Evolutionary conservation across 257 asterid genomes (phyloP), one percentile per base, ranked within the genome.

Genomic region (Rhazya stricta): DNA sequence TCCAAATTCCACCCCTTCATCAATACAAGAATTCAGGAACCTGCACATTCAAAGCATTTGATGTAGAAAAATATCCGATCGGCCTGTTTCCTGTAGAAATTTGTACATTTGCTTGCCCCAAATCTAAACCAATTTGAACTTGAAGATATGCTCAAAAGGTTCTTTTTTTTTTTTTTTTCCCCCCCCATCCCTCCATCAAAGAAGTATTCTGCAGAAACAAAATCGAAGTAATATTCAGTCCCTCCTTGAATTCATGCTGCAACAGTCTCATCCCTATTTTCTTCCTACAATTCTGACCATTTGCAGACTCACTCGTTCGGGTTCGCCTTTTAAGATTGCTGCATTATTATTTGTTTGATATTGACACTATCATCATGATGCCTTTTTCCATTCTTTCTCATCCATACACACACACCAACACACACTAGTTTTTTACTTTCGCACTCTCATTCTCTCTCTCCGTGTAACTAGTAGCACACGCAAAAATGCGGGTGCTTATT

Each of bases 281-380:
- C 80, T 75, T 69, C 79, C 84, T 58, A 71, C 61, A 76, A 39
- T 75, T 74, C 87, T 85, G 88, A 87, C 83, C 67, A 75, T 75
- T n/a, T 62, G 41, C 78, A 65, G 56, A 10, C 82, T 53, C 82
- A 56, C 53, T 77, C 75, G 34, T 48, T 68, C 61, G 69, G 78
- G 86, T 78, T 85, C 90, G 74, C 77, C 85, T 83, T 85, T 86
- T 81, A 85, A 87, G 91, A 84, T 78, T 79, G 81, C 70, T 50
- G 45, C 46, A 69, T 69, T 50, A 75, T 60, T 71, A 75, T 85
- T 83, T 80, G 77, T 81, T 81, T 88, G 93, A 84, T 86, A 76
- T 86, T 81, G 90, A 86, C 87, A 85, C 83, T 78, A 74, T 46
- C 76, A 82, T 83, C 81, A 79, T 75, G 13, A 50, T 61, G 39